These are phyloP conservation scores for Neurospora sp. DNA, from an alignment of 495 filamentous ascomycete species.

Conservation along the genomic window DNA sequence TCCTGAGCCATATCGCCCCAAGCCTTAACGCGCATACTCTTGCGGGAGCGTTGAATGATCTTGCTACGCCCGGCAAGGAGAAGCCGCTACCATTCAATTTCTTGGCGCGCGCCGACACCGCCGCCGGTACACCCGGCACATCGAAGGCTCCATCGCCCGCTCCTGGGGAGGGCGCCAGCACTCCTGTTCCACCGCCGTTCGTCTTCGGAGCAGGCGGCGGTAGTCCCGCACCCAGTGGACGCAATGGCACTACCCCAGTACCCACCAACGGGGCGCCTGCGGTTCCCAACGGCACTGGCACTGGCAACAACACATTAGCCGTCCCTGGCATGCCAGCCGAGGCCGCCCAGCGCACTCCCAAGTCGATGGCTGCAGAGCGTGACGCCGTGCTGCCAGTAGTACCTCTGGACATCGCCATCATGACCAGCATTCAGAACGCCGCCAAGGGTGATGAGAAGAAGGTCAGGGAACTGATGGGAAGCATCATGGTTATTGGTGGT, in stretches of 20 bases:
- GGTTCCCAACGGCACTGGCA: constrained; percentile 15
- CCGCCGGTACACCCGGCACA: constrained; percentile 64
- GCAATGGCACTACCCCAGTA: constrained; percentile 39
- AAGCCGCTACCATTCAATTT: constrained; percentile 43
- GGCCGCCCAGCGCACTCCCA: constrained; percentile 33
- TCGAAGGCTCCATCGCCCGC: constrained; percentile 80
- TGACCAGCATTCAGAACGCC: constrained; percentile 78
- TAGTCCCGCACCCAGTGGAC: constrained; percentile 33
- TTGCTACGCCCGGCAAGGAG: constrained; percentile 45
- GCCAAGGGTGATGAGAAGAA: constrained; percentile 85
- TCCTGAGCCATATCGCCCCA: constrained; percentile 60
- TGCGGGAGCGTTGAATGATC: constrained; percentile 23
- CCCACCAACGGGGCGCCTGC: constrained; percentile 17
- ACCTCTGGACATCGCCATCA: constrained; percentile 79
- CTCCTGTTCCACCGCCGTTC: constrained; percentile 51
- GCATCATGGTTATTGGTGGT: constrained; percentile 93
- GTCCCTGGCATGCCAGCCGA: constrained; percentile 22
- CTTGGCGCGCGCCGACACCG: constrained; percentile 42
- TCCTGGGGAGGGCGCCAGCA: constrained; percentile 57
- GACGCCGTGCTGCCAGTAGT: constrained; percentile 74
- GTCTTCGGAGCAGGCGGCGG: constrained; percentile 38
- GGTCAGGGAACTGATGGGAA: constrained; percentile 78
- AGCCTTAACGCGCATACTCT: constrained; percentile 35
- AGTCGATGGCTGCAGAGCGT: constrained; percentile 51
- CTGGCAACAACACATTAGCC: constrained; percentile 16